Base-by-base conservation (phyloP, 345 rosid genomes). In the Moringa oleifera region DNA sequence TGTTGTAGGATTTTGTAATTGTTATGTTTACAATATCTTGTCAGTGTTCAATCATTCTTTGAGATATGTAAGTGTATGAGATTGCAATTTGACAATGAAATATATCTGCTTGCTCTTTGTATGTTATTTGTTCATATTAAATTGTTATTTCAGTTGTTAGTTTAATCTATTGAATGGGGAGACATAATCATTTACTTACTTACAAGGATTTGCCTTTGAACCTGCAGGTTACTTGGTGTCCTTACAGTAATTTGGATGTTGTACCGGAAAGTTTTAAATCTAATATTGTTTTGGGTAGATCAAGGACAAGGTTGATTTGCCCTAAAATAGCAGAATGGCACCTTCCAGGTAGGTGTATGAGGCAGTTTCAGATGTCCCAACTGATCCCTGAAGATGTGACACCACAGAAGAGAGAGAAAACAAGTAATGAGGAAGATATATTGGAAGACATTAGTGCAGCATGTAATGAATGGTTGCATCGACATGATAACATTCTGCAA, bases 301-400 rank as follows among this genome's bases (percentile, higher is more conserved):
- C 98, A 12, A 90, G 80, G 75, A 86, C 98, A 20, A 93, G 86
- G 97, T 79, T 93, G 65, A 83, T 93, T 67, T 93, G 97, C 69
- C 90, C 88, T 64, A 97, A 90, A 75, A 93, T 90, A 90, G 97
- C 98, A 18, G 98, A 93, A 79, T 86, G 99, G 67, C 99, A 94
- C 73, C 90, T 94, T 5, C 96, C 99, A 63, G 88, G 88, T 77
- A 96, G 99, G 59, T 88, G 96, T 71, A 75, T 90, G 47, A 85
- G 96, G 75, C 99, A 94, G 54, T 88, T 80, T 60, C 90, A 86
- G 47, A 72, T 81, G 82, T 61, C 71, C 55, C 99, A 90, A 77
- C 74, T 81, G 18, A 83, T 94, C 67, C 99, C 99, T 1, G 90
- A 78, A 63, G 91, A 85, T 66, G 99, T 94, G 68, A 79, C 62